Base-by-base conservation (phyloP, 352 stramenopile species). In the Phytopythium oedochilum region DNA sequence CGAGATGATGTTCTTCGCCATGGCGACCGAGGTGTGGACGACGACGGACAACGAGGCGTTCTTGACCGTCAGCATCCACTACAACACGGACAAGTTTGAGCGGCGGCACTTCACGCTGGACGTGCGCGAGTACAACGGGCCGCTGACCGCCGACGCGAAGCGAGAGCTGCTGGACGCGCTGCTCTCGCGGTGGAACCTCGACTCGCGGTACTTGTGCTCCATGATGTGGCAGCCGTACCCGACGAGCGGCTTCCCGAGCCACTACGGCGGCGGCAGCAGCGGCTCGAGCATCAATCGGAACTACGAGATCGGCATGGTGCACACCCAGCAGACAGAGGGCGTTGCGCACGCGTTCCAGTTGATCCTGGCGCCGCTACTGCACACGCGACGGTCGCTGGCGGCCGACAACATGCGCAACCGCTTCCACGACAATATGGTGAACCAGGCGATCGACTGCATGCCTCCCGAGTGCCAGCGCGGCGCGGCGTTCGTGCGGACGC, bases 1-100 rank as follows among this genome's bases (percentile, higher is more conserved):
- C 43, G 71, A 82, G 44, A 68, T 71, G 39, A 64, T 71, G 28
- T 78, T 77, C 61, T 82, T 73, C 52, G 75, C 69, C 14, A 64
- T 82, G 58, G 61, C 66, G 26, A 70, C 66, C 12, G 63, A 82
- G 47, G 67, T 75, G n/a, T 81, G 71, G 71, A 69, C 71, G 20
- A 78, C 71, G 23, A 62, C 60, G 5, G 68, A 77, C 44, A 63
- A 67, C 14, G 65, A 80, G 39, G 66, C 71, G 49, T 81, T 76
- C 50, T 57, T 81, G n/a, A 73, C 66, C 12, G 74, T 78, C 52
- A 76, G 60, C 17, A 66, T 82, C 36, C 69, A 78, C 51, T 78
- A 76, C 42, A 53, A 76, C 28, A 78, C 71, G 1, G 56, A 76
- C 31, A 63, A 56, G 17, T 78, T 82, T 23, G 69, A 78, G 39